phyloP scores from a whole-genome alignment of 2,329 filamentous ascomycete species.

The Fusarium ambrosium region DNA sequence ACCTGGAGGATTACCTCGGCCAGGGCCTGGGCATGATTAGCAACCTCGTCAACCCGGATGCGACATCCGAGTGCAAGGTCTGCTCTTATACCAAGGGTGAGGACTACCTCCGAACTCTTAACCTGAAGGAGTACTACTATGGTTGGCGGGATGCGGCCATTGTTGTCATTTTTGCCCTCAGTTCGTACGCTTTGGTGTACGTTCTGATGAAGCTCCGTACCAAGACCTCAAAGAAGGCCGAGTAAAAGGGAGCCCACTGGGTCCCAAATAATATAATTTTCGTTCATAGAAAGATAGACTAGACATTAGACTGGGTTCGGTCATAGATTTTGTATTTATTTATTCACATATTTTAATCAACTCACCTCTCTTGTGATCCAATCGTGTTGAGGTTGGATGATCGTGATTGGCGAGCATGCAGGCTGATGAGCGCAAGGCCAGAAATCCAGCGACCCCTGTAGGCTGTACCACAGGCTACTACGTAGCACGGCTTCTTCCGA shows the following conservation, averaged over 20 bases:
- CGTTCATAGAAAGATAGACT: not conserved
- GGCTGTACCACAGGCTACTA: not conserved
- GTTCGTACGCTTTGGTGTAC: constrained; percentile 64
- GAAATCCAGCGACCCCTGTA: not conserved
- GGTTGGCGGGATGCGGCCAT: constrained; percentile 77
- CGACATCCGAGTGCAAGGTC: constrained; percentile 67
- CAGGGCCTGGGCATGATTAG: constrained; percentile 59
- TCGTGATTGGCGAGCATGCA: not conserved
- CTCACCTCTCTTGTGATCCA: not conserved
- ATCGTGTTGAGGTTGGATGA: not conserved
- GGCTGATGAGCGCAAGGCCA: not conserved
- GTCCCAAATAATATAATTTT: not conserved
- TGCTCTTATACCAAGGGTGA: constrained; percentile 71
- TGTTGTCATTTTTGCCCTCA: constrained; percentile 67
- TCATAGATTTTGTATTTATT: not conserved
- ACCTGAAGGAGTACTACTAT: constrained; percentile 71
- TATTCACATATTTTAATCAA: not conserved
- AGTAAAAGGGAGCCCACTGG: constrained; percentile 36
- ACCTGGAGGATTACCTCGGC: constrained; percentile 65
- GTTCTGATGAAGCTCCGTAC: constrained; percentile 63
- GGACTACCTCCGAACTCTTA: constrained; percentile 72
- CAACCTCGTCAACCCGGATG: constrained; percentile 72
- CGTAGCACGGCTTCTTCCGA: too few species aligned
- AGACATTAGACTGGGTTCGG: not conserved
- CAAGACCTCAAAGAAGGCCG: constrained; percentile 62